Base-by-base conservation (phyloP, 371 early-diverging fungal genomes). In the Antonospora locustae region DNA sequence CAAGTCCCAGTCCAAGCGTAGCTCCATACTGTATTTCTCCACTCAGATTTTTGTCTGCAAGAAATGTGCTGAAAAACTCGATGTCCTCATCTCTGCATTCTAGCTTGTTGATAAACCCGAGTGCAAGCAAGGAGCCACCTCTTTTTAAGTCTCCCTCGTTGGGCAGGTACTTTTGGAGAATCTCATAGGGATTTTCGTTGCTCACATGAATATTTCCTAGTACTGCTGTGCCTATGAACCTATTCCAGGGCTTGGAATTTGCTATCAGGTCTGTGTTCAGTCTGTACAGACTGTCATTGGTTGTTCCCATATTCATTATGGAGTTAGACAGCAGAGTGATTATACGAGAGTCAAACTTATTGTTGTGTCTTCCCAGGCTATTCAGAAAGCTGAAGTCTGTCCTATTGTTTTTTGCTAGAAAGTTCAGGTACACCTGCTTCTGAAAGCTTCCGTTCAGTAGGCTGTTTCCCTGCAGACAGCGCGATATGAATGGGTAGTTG, bases 1-100 rank as follows among this genome's bases (percentile, higher is more conserved):
- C 46, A 14, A 73, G 51, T 63, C 93, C 96, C 5, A 97, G 76
- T 22, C 95, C 96, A 24, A 97, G 78, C 69, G 85, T 86, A 4
- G 92, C 91, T 41, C 96, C 96, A 68, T n/a, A n/a, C n/a, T 94
- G 92, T 40, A 92, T 76, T 0, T 90, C 82, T 65, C 95, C 90
- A 45, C 78, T 81, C 50, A 82, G 81, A 16, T 7, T 1, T 22
- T 6, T 36, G 12, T 46, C 49, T 5, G 77, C 78, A 63, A 95
- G 72, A 0, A 83, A 81, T 40, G 82, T 81, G 14, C 80, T 78
- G 50, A 96, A 71, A 65, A 84, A 89, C 11, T 81, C 79, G 2
- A 85, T 67, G 2, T 87, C 85, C 51, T 65, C 63, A 23, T 81
- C 79, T 20, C 81, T 81, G 19, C 81, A 82, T 60, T 86, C 88